Percentiles rank a stretch among this genome's conserved stretches.
Conservation (phyloP, 1,284 basidiomycete species). For the Irpex rosettiformis region DNA sequence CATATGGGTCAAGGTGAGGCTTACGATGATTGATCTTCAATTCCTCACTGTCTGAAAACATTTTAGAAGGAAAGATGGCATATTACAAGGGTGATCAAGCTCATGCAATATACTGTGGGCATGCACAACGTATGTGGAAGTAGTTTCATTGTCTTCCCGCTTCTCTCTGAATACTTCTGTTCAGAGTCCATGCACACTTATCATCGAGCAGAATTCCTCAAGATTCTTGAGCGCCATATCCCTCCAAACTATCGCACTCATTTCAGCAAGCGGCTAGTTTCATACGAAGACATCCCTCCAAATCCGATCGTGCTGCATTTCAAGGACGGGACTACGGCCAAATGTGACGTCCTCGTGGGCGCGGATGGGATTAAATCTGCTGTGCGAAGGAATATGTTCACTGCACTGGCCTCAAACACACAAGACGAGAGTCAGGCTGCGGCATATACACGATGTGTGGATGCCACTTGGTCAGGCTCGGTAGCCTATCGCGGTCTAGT, state of each 20-base stretch:
- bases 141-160: background rate
- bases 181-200: conserved; percentile 31
- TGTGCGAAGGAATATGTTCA: conserved; percentile 30
- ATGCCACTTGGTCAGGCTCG: conserved; percentile 18
- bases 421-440: background rate
- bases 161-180: conserved; percentile 14
- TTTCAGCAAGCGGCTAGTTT: conserved; percentile 35
- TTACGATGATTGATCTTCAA: background rate
- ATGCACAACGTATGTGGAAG: conserved; percentile 3
- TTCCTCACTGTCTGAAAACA: background rate
- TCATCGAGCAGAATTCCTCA: conserved; percentile 41
- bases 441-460: background rate
- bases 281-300: conserved; percentile 26
- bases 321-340: conserved; percentile 33
- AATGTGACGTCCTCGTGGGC: conserved; percentile 43
- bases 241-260: conserved; percentile 30
- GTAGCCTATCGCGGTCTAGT: conserved; percentile 18
- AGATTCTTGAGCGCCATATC: conserved; percentile 35
- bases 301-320: conserved; percentile 27
- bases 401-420: conserved; percentile 23
- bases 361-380: conserved; percentile 47
- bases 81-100: conserved; percentile 16
- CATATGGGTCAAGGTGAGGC: background rate
- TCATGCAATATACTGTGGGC: background rate
- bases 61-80: conserved; percentile 1